Evolutionary conservation across 108 stramenopile genomes (phyloP).

Genomic region (Aurantiochytrium sp.): DNA sequence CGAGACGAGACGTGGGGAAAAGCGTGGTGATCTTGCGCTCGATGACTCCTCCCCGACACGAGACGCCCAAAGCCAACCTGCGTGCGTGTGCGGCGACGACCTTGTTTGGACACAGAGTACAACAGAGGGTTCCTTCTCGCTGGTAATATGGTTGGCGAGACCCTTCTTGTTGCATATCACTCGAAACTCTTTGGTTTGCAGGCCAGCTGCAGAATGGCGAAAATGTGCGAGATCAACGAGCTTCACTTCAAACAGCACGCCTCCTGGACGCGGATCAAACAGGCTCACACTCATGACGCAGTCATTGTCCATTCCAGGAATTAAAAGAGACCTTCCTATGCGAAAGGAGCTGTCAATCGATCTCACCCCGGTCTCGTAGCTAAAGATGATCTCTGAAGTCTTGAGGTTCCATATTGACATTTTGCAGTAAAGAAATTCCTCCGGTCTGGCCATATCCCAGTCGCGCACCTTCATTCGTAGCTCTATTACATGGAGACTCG

Average conservation of each 20-base stretch:
- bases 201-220: background rate
- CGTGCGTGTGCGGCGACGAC: background rate
- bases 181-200: background rate
- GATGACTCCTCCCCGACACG: background rate
- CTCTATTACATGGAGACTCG: background rate
- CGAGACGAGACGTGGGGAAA: background rate
- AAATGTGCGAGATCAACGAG: background rate
- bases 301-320: constrained; percentile 1
- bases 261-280: background rate
- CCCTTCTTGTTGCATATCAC: background rate
- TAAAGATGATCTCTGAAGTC: background rate
- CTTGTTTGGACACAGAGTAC: background rate
- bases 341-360: too few relatives aligned
- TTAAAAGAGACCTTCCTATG: background rate
- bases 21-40: background rate
- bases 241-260: background rate
- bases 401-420: background rate
- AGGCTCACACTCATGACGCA: background rate
- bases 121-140: background rate
- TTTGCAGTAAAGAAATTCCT: background rate
- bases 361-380: background rate
- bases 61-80: background rate
- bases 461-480: background rate
- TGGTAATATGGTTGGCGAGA: background rate
- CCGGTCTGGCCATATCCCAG: background rate